Evolutionary conservation across 805 yeast species (phyloP).

Genomic region (Lachancea nothofagi): DNA sequence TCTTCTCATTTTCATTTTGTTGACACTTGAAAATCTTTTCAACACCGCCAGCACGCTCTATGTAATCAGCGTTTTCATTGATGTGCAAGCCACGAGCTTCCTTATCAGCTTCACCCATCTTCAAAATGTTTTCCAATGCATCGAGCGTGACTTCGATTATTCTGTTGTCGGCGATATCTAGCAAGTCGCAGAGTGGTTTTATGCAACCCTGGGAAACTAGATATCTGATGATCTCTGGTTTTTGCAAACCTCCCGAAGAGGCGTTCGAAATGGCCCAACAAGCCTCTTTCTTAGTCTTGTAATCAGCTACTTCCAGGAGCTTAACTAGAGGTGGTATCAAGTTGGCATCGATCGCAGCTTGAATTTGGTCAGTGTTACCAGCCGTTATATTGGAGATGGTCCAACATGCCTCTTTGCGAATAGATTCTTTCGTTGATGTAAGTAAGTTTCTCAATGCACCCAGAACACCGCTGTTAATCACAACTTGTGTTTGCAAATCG

Average conservation of each 20-base stretch:
- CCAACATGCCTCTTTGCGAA: conserved; percentile 98
- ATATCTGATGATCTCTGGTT: conserved; percentile 90
- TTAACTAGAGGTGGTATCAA: conserved; percentile 87
- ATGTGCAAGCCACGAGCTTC: conserved; percentile 62
- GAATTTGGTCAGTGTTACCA: conserved; percentile 91
- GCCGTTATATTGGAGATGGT: conserved; percentile 97
- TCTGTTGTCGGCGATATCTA: conserved; percentile 82
- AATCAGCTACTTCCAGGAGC: conserved; percentile 76
- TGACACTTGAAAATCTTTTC: conserved; percentile 94
- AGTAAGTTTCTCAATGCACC: conserved; percentile 77
- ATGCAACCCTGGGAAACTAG: conserved; percentile 93
- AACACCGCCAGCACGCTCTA: conserved; percentile 98
- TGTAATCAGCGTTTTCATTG: conserved; percentile 83
- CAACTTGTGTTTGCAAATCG: conserved; percentile 91
- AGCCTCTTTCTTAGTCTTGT: conserved; percentile 96
- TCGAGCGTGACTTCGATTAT: conserved; percentile 93
- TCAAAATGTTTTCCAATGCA: conserved; percentile 87
- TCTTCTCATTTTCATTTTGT: conserved; percentile 83
- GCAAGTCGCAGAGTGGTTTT: conserved; percentile 91
- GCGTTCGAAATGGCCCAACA: conserved; percentile 99
- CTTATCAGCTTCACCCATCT: conserved; percentile 90
- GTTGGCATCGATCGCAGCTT: conserved; percentile 93
- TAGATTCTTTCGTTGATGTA: conserved; percentile 80
- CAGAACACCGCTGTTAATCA: conserved; percentile 87
- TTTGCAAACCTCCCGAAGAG: conserved; percentile 86